Percentiles rank a stretch among this genome's conserved stretches.
These are phyloP conservation scores for Cadophora luteo-olivacea DNA, from an alignment of 2,329 filamentous ascomycete genomes.

Conservation along the genomic window DNA sequence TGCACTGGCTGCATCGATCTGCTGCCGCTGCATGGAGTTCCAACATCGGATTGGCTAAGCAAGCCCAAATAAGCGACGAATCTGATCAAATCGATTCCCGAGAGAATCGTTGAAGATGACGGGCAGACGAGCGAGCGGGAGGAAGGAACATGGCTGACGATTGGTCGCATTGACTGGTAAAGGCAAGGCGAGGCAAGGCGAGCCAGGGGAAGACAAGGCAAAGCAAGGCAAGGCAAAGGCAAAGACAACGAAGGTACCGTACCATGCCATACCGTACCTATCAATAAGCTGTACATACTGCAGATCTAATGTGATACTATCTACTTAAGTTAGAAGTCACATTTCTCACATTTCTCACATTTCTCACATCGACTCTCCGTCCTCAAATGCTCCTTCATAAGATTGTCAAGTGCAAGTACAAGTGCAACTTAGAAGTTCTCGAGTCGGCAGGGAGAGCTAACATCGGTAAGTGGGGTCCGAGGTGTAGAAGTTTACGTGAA, in stretches of 20 bases:
- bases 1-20: conserved; percentile 29
- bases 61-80: conserved; percentile 11
- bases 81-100: conserved; percentile 24
- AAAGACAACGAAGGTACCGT: no score
- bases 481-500: not conserved
- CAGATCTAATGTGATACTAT: no score
- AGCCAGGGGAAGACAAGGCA: no score
- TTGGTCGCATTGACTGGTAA: not conserved
- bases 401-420: not conserved
- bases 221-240: no score
- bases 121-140: not conserved
- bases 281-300: no score
- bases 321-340: not conserved
- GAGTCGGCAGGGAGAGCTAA: conserved; percentile 1
- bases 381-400: not conserved
- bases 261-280: no score
- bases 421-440: not conserved
- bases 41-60: conserved; percentile 11
- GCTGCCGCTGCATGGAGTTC: conserved; percentile 12
- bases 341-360: not conserved
- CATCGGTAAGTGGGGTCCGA: conserved; percentile 27
- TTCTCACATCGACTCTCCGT: not conserved
- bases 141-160: conserved; percentile 3
- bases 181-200: no score
- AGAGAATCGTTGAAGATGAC: conserved; percentile 22